Base-by-base conservation (phyloP, 305 asterid genomes). In the Stenogyne calaminthoides region DNA sequence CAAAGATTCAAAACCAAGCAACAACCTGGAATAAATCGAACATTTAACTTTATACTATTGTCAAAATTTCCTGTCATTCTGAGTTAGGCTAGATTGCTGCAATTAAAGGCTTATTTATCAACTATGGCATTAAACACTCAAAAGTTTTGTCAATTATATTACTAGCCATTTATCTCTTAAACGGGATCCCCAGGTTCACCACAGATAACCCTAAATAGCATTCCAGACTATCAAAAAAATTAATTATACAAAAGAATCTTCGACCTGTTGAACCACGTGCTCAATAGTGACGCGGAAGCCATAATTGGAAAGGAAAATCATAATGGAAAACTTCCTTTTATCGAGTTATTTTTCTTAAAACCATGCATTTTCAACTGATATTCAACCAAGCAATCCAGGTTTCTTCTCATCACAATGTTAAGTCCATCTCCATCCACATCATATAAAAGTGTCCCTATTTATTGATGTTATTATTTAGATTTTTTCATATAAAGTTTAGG, bases 381-480 rank as follows among this genome's bases (percentile, higher is more conserved):
- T 25, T 59, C 55, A 6, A 63, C 49, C 20, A 75, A 69, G 29
- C 9, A 32, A 16, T 36, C 57, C 47, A 67, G 16, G 16, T 15
- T 73, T 56, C 74, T 74, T 69, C 72, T 59, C 75, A 59, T 64
- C 49, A 25, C n/a, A 14, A 65, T 40, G 29, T 49, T 52, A 75
- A 22, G 69, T 57, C 20, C 49, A 36, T 15, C 63, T 40, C 51
- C 25, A 39, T 57, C 44, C 4, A 70, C 66, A 67, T 56, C 34
- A 27, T 59, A 3, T 46, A 46, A 40, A 51, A 66, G n/a, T n/a
- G n/a, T 22, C 61, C 34, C 59, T 7, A 9, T 67, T 5, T 32
- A 65, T 34, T 64, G 71, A 74, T 18, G 44, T 56, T 34, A 8
- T 12, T n/a, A 6, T 56, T 61, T 9, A 57, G 14, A 51, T 58